Evolutionary conservation across 1,284 basidiomycete species (phyloP).

Genomic region (Heterobasidion irregulare): DNA sequence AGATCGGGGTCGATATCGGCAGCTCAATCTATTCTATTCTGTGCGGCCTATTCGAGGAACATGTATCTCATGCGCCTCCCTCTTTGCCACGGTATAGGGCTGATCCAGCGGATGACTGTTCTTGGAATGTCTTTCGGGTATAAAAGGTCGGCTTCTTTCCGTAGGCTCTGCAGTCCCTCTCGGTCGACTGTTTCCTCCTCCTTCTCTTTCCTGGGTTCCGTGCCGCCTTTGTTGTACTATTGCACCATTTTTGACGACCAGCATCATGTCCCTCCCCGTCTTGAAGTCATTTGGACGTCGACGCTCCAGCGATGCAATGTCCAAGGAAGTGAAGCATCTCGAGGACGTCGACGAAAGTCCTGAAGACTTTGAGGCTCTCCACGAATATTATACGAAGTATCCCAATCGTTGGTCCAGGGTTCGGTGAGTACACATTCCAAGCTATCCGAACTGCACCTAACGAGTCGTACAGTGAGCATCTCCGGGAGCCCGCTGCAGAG

Average conservation of each 20-base stretch:
- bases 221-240: neutral
- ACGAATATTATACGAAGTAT: slow-evolving; percentile 24
- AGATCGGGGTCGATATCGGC: neutral
- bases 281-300: neutral
- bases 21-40: too few species aligned
- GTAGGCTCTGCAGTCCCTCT: neutral
- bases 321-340: neutral
- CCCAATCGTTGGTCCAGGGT: slow-evolving; percentile 51
- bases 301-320: neutral
- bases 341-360: neutral
- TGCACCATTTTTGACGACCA: neutral
- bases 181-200: neutral
- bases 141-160: neutral
- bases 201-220: neutral
- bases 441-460: neutral
- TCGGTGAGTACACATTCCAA: slow-evolving; percentile 30
- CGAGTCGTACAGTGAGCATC: neutral
- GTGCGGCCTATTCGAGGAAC: too few species aligned
- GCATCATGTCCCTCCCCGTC: neutral
- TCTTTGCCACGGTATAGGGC: too few species aligned
- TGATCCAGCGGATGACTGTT: too few species aligned
- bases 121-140: neutral
- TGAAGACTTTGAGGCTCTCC: neutral
- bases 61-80: too few species aligned
- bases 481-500: slow-evolving; percentile 62